Conservation (phyloP, 495 filamentous ascomycete genomes). For the Aspergillus bertholletiae region DNA sequence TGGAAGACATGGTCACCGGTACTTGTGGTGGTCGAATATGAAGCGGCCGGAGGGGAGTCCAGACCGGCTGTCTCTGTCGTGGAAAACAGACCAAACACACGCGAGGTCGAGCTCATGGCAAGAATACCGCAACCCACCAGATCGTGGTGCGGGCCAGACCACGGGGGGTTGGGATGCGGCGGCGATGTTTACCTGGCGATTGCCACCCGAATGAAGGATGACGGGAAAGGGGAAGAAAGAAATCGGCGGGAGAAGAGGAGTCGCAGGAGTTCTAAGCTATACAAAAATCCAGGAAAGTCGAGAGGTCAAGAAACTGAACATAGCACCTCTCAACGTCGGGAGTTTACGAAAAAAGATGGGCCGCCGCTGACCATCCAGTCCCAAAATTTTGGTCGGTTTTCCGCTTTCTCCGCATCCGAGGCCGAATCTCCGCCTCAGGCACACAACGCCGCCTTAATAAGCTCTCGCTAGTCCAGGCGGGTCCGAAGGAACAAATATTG, state of each 20-base stretch:
- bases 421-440: slow-evolving; percentile 28
- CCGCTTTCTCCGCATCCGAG: slow-evolving; percentile 32
- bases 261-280: slow-evolving; percentile 18
- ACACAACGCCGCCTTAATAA: slow-evolving; percentile 2
- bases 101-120: slow-evolving; percentile 48
- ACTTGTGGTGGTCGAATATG: slow-evolving; percentile 5
- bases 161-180: slow-evolving; percentile 25
- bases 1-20: slow-evolving; percentile 12
- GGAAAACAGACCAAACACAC: slow-evolving; percentile 42
- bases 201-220: slow-evolving; percentile 9
- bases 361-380: background rate
- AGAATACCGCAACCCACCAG: slow-evolving; percentile 32
- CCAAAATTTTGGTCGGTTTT: slow-evolving; percentile 42
- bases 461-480: too few relatives aligned
- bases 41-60: slow-evolving; percentile 14
- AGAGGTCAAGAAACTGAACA: slow-evolving; percentile 12
- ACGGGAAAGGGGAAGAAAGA: slow-evolving; percentile 4
- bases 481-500: background rate
- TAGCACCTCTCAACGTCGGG: slow-evolving; percentile 5
- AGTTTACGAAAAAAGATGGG: background rate
- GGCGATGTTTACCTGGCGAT: slow-evolving; percentile 12
- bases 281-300: slow-evolving; percentile 15
- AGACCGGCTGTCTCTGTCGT: slow-evolving; percentile 32
- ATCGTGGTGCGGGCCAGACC: slow-evolving; percentile 33
- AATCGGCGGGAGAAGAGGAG: slow-evolving; percentile 17